Evolutionary conservation across 495 filamentous ascomycete species (phyloP), one percentile per base, ranked within the genome.

Genomic region (Podospora comata): DNA sequence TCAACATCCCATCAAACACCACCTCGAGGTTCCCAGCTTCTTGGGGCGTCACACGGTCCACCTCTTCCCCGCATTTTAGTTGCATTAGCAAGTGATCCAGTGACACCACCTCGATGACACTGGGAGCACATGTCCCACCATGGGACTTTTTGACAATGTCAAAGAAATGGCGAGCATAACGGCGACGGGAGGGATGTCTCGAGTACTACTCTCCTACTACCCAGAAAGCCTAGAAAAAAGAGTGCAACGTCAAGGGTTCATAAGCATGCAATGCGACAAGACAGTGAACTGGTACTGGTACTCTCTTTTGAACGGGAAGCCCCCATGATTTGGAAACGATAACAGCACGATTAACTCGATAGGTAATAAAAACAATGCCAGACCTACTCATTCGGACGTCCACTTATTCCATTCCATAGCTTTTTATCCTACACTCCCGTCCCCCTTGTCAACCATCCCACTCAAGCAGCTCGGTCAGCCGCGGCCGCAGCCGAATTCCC

Each of bases 11-110:
- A 23, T 23, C 23, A 23, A 26, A 15, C 59, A 26, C 13, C 6
- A 18, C n/a, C 19, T 20, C 5, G 6, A 5, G 15, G 26, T 32
- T 61, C 18, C 3, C 20, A 13, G 54, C 18, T 18, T 16, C 34
- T 39, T 39, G 54, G 23, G 7, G 27, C 60, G 60, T 34, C 23
- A 28, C 23, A n/a, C 23, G 30, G 18, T 18, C 23, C 60, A 62
- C 60, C 23, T 32, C 60, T 62, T 18, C 60, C 60, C 60, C 60
- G 60, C 26, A 62, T 62, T 62, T 32, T 62, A 30, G 60, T 18
- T 48, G 39, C 39, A 48, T 48, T 13, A 11, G 7, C 15, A 16
- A 1, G 39, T 48, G 39, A 16, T 48, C 39, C 39, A 48, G 39
- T 48, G 39, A 48, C 39, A 48, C 39, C 39, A 18, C 5, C 39